Conservation (phyloP, 2,329 filamentous ascomycete genomes). For the Talaromyces sp. region DNA sequence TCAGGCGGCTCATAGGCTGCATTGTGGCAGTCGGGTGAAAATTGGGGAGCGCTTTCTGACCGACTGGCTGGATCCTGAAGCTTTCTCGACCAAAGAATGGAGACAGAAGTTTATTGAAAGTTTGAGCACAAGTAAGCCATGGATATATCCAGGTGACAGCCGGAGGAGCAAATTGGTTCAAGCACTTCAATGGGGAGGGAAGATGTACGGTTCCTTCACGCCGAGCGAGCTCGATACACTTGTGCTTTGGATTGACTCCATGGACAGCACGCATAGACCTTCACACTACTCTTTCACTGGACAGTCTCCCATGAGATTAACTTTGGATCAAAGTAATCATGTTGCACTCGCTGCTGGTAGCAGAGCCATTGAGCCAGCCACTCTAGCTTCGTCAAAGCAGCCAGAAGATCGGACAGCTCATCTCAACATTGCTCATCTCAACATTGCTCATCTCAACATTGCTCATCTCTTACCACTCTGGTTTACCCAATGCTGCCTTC, state of each 20-base stretch:
- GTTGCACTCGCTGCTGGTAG: neutral
- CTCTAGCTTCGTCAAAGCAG: neutral
- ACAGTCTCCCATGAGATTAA: neutral
- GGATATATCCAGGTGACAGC: constrained; percentile 43
- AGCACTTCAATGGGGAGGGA: constrained; percentile 46
- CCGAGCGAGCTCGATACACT: constrained; percentile 39
- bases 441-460: neutral
- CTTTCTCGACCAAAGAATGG: constrained; percentile 25
- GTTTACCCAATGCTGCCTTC: neutral
- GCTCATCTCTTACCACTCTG: constrained; percentile 3
- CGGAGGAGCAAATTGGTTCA: constrained; percentile 40
- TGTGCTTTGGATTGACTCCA: constrained; percentile 40
- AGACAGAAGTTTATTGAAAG: constrained; percentile 37
- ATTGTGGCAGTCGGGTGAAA: constrained; percentile 37
- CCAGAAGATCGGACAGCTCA: neutral
- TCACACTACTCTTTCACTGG: neutral
- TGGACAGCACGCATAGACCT: constrained; percentile 18
- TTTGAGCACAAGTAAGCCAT: constrained; percentile 36
- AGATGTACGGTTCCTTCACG: constrained; percentile 52
- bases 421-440: neutral
- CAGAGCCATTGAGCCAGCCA: neutral
- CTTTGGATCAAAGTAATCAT: neutral
- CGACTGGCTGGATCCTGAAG: constrained; percentile 42
- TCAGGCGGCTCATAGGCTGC: constrained; percentile 39
- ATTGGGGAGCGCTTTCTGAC: constrained; percentile 39